These are phyloP conservation scores for Globisporangium lucens DNA, from an alignment of 352 stramenopile species.

Conservation along the genomic window DNA sequence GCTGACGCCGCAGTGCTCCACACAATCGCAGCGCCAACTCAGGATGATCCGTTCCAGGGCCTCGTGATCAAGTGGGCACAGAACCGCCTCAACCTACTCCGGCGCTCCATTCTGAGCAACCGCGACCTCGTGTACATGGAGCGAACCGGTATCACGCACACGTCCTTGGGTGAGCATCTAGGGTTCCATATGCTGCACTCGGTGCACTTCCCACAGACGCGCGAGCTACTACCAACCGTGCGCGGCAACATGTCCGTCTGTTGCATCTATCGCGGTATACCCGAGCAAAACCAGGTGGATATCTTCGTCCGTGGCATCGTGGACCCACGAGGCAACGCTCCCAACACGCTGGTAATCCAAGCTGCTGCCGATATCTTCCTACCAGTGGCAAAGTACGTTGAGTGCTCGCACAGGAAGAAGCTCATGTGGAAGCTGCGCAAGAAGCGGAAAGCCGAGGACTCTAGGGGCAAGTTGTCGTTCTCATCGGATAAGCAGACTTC, in stretches of 20 bases:
- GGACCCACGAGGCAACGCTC: background rate
- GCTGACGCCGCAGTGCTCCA: background rate
- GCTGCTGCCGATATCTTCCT: too few species aligned
- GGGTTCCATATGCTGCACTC: constrained; percentile 40
- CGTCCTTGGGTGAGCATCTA: constrained; percentile 27
- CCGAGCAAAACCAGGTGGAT: background rate
- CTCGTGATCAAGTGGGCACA: constrained; percentile 36
- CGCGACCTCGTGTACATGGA: constrained; percentile 47
- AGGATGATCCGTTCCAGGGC: constrained; percentile 20
- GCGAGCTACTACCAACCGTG: constrained; percentile 17
- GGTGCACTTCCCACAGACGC: constrained; percentile 32
- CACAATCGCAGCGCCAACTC: background rate
- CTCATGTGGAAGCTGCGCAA: too few species aligned
- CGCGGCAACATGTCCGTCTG: constrained; percentile 16
- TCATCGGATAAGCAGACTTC: too few species aligned
- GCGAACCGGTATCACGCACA: constrained; percentile 22
- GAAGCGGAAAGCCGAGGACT: too few species aligned
- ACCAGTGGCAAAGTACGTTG: too few species aligned
- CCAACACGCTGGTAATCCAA: background rate
- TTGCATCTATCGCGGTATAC: background rate
- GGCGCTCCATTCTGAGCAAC: constrained; percentile 21
- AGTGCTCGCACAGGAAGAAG: too few species aligned
- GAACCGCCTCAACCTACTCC: background rate
- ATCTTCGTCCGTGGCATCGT: background rate
- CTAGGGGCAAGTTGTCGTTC: too few species aligned